Conservation (phyloP, 2,329 filamentous ascomycete species). For the Monosporascus sp. region DNA sequence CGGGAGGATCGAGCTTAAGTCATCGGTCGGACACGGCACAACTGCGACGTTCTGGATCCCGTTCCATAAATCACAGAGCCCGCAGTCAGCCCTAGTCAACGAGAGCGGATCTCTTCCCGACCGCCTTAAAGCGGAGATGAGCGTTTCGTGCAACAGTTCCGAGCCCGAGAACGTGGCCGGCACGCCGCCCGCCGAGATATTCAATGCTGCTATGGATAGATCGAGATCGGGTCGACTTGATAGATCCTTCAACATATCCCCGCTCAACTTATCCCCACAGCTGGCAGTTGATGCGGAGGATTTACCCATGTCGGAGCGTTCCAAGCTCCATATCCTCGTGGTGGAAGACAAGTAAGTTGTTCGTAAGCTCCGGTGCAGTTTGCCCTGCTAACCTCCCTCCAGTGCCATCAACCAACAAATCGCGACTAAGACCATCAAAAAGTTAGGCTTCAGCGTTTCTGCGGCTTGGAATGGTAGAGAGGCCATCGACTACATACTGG, state of each 20-base stretch:
- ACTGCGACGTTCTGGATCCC: conserved; percentile 73
- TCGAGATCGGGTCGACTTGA: conserved; percentile 21
- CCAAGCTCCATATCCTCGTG: conserved; percentile 64
- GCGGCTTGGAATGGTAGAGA: conserved; percentile 77
- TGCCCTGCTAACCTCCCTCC: conserved; percentile 7
- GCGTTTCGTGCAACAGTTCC: conserved; percentile 63
- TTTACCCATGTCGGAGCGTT: conserved; percentile 52
- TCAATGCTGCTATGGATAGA: conserved; percentile 19
- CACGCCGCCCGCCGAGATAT: conserved; percentile 34
- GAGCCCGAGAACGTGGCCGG: conserved; percentile 50
- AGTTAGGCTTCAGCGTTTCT: conserved; percentile 65
- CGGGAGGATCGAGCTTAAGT: conserved; percentile 67
- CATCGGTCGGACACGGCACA: conserved; percentile 62
- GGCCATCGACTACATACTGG: conserved; percentile 66
- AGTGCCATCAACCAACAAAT: conserved; percentile 70
- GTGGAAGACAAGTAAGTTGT: conserved; percentile 72
- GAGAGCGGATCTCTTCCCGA: conserved; percentile 63
- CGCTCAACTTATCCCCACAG: conserved; percentile 25
- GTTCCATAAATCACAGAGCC: conserved; percentile 63
- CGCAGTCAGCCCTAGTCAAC: conserved; percentile 45
- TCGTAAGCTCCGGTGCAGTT: neutral
- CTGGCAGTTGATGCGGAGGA: conserved; percentile 34
- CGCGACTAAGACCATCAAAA: conserved; percentile 68
- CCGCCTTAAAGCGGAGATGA: conserved; percentile 59
- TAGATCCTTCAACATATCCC: conserved; percentile 30